phyloP scores from a whole-genome alignment of 106 monocot genomes.

The Dendrobium huoshanense region DNA sequence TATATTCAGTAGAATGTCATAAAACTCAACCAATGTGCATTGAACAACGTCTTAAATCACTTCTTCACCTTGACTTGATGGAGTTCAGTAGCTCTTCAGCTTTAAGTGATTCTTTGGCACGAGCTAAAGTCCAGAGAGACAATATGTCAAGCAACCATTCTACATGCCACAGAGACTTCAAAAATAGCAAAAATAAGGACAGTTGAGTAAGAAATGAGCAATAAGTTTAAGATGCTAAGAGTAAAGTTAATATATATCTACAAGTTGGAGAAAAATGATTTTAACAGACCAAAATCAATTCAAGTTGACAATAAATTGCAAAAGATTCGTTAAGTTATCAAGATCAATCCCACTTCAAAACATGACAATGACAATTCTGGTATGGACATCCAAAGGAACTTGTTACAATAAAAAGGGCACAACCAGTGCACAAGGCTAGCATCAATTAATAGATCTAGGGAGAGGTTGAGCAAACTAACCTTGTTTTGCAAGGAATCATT shows the following conservation, averaged over 20 bases:
- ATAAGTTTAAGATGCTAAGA: background rate
- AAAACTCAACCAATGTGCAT: background rate
- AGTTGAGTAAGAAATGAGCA: background rate
- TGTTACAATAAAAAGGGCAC: too few species aligned
- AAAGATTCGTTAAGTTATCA: background rate
- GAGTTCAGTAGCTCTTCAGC: conserved; percentile 52
- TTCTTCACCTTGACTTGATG: conserved; percentile 52
- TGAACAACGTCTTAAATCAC: background rate
- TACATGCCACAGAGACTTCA: conserved; percentile 65
- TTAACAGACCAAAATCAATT: background rate
- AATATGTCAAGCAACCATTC: conserved; percentile 82
- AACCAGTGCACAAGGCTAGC: too few species aligned
- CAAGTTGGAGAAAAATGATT: background rate
- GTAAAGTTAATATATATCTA: background rate
- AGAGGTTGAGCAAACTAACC: too few species aligned
- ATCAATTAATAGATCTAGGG: too few species aligned
- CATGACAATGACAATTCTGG: background rate
- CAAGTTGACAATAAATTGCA: background rate
- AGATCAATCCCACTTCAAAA: background rate
- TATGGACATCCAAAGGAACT: background rate
- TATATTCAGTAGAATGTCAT: background rate
- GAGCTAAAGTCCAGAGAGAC: conserved; percentile 65
- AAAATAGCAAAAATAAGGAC: conserved; percentile 3
- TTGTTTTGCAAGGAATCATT: too few species aligned
- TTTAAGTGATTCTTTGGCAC: conserved; percentile 24